A percentile compares a stretch with the other conserved stretches of the same genome.
phyloP scores from a whole-genome alignment of 2,329 filamentous ascomycete genomes.

The Verticillium nubilum region DNA sequence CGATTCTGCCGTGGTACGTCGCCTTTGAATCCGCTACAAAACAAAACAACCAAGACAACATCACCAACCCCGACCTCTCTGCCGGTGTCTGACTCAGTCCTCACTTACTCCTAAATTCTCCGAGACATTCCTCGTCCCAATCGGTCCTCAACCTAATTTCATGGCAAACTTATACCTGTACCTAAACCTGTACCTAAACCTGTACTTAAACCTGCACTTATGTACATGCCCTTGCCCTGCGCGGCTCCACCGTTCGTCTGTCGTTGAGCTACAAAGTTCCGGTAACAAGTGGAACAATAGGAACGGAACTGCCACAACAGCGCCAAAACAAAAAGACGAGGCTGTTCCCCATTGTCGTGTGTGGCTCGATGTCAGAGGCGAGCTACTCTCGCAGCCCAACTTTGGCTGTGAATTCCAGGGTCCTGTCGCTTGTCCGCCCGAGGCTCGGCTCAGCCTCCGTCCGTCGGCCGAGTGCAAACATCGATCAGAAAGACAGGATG shows the following conservation, averaged over 20 bases:
- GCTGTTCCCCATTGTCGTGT: background rate
- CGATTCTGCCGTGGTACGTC: too few species aligned
- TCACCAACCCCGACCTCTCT: slow-evolving; percentile 7
- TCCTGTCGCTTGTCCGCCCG: background rate
- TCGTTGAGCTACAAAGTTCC: too few species aligned
- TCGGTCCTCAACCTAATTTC: background rate
- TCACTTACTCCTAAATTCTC: background rate
- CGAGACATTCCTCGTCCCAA: background rate
- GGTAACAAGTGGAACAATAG: too few species aligned
- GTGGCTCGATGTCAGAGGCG: background rate
- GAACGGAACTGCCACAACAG: background rate
- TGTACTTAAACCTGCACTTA: too few species aligned
- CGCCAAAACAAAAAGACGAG: background rate
- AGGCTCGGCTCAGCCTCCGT: background rate
- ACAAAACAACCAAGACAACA: background rate
- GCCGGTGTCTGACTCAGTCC: slow-evolving; percentile 3
- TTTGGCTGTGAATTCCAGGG: background rate
- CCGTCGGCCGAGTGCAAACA: background rate
- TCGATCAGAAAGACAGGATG: background rate
- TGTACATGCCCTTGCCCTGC: too few species aligned
- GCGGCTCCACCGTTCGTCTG: too few species aligned
- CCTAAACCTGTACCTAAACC: too few species aligned
- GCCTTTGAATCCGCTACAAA: slow-evolving; percentile 20
- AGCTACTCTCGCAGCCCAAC: background rate
- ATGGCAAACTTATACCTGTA: background rate